These are phyloP conservation scores for Beauveria medogensis DNA, from an alignment of 2,329 filamentous ascomycete genomes.

Conservation along the genomic window DNA sequence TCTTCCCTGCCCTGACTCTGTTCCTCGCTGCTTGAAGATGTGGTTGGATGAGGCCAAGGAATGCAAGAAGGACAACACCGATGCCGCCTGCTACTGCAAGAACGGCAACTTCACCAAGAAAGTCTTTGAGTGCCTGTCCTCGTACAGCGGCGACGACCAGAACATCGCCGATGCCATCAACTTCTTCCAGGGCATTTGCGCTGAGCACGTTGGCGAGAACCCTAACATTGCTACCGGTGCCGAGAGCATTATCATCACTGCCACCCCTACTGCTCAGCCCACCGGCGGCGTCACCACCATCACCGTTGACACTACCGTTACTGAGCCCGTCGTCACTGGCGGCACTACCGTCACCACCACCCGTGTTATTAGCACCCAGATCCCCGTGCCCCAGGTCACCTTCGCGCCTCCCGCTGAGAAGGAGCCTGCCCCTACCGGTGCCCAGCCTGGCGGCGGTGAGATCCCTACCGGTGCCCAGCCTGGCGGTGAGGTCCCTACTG, in stretches of 20 bases:
- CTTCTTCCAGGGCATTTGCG: slow-evolving; percentile 91
- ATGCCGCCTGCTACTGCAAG: slow-evolving; percentile 81
- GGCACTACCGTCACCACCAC: slow-evolving; percentile 41
- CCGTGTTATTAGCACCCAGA: slow-evolving; percentile 40
- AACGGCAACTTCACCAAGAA: slow-evolving; percentile 65
- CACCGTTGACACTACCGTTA: slow-evolving; percentile 38
- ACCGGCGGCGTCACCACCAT: slow-evolving; percentile 45
- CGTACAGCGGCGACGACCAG: slow-evolving; percentile 49
- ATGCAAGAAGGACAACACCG: slow-evolving; percentile 72
- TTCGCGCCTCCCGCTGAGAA: slow-evolving; percentile 31
- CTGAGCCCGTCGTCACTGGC: slow-evolving; percentile 42
- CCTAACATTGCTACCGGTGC: slow-evolving; percentile 77
- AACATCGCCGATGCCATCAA: slow-evolving; percentile 63
- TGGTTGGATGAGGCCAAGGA: slow-evolving; percentile 62
- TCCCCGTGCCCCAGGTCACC: slow-evolving; percentile 46
- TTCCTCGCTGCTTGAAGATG: slow-evolving; percentile 87
- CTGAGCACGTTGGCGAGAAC: slow-evolving; percentile 63
- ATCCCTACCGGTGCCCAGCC: slow-evolving; percentile 19
- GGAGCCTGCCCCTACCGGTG: slow-evolving; percentile 5
- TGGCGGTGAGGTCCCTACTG: slow-evolving; percentile 20
- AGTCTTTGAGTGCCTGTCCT: slow-evolving; percentile 75
- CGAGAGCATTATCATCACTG: slow-evolving; percentile 53
- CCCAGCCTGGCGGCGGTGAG: not conserved
- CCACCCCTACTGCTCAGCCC: slow-evolving; percentile 37
- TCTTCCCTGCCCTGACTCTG: slow-evolving; percentile 57